Percentiles rank a stretch among this genome's conserved stretches.
These are phyloP conservation scores for Davidsoniella eucalypti DNA, from an alignment of 2,329 filamentous ascomycete genomes.

Conservation along the genomic window DNA sequence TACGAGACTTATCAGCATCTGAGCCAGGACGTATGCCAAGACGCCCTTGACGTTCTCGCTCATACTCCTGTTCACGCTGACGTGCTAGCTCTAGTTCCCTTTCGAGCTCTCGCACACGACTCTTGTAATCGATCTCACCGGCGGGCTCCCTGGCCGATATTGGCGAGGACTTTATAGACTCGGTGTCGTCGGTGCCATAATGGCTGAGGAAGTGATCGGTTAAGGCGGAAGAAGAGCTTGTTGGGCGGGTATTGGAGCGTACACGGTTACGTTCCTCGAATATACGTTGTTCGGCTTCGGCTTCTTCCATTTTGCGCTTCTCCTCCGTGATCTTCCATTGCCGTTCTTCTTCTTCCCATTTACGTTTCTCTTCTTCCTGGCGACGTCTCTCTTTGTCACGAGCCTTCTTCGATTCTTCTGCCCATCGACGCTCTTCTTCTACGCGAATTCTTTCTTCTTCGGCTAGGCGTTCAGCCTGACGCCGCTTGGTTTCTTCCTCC, in stretches of 20 bases:
- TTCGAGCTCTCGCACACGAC: conserved; percentile 67
- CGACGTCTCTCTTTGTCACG: conserved; percentile 44
- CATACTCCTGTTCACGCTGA: conserved; percentile 45
- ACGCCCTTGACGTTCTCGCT: conserved; percentile 38
- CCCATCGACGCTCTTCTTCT: conserved; percentile 52
- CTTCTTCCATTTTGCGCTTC: conserved; percentile 52
- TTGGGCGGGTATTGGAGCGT: conserved; percentile 24
- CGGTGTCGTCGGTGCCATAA: conserved; percentile 61
- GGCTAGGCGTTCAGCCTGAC: conserved; percentile 29
- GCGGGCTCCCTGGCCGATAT: conserved; percentile 20
- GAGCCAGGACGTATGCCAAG: conserved; percentile 18
- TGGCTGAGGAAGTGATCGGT: conserved; percentile 34
- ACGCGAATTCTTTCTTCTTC: conserved; percentile 45
- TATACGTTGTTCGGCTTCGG: conserved; percentile 50
- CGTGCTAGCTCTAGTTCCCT: conserved; percentile 46
- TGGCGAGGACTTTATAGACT: conserved; percentile 60
- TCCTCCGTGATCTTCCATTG: conserved; percentile 67
- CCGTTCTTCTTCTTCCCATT: conserved; percentile 62
- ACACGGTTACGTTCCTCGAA: conserved; percentile 49
- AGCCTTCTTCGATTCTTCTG: conserved; percentile 43
- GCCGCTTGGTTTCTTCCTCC: conserved; percentile 34
- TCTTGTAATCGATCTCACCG: conserved; percentile 34
- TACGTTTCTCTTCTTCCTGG: conserved; percentile 50
- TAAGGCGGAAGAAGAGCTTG: conserved; percentile 21
- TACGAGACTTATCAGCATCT: conserved; percentile 15